These are phyloP conservation scores for Yamadazyma laniorum DNA, from an alignment of 805 yeast species.

Conservation along the genomic window DNA sequence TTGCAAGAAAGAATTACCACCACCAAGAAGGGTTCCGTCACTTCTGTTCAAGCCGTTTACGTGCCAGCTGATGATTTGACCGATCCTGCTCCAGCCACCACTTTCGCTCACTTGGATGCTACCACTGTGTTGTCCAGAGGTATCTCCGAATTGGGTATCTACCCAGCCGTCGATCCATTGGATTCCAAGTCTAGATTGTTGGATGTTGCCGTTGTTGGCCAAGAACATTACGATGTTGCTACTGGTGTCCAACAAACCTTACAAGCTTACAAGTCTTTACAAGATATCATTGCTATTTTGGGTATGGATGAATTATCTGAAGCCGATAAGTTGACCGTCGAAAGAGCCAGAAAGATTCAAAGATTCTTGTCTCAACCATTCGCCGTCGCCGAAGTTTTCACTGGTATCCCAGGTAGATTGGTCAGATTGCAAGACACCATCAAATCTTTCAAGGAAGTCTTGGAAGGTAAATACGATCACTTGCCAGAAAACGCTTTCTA, in stretches of 20 bases:
- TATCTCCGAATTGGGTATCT: conserved; percentile 99
- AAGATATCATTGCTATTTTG: conserved; percentile 99
- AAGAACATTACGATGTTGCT: conserved; percentile 97
- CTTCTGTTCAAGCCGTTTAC: conserved; percentile 99
- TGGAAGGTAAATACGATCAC: conserved; percentile 98
- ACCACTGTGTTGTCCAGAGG: conserved; percentile 99
- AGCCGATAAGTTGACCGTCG: conserved; percentile 97
- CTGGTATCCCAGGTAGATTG: conserved; percentile 98
- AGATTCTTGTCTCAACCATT: conserved; percentile 99
- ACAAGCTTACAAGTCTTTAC: conserved; percentile 99
- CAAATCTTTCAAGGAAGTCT: conserved; percentile 91
- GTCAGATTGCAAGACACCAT: conserved; percentile 96
- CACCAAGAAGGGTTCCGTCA: conserved; percentile 99
- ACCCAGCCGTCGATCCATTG: conserved; percentile 99
- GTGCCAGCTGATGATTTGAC: conserved; percentile 99
- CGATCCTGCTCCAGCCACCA: conserved; percentile 99
- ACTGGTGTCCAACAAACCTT: conserved; percentile 94
- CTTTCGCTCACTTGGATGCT: conserved; percentile 99
- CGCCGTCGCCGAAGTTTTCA: conserved; percentile 99
- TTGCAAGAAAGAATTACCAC: conserved; percentile 99
- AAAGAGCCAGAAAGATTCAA: conserved; percentile 99
- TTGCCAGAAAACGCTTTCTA: conserved; percentile 99
- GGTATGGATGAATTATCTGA: conserved; percentile 99
- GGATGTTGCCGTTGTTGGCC: conserved; percentile 96
- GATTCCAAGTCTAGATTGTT: conserved; percentile 98